phyloP scores from a whole-genome alignment of 192 early-diverging fungal species.

The Gorgonomyces haynaldii region DNA sequence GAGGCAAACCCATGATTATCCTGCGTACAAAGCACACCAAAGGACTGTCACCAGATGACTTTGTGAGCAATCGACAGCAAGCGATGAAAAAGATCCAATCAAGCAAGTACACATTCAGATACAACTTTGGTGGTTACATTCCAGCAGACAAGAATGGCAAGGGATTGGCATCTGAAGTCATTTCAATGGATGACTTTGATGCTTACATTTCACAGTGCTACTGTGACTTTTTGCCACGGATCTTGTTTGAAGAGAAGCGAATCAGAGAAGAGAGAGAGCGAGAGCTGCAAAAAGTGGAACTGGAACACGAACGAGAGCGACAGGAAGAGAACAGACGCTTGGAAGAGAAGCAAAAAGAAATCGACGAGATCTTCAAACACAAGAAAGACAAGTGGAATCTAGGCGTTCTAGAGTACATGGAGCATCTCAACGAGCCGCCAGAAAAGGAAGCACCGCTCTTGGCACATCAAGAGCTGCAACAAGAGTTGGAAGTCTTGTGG shows the following conservation, averaged over 20 bases:
- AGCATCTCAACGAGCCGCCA: slow-evolving; percentile 19
- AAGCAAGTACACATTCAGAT: slow-evolving; percentile 34
- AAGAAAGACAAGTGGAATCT: slow-evolving; percentile 35
- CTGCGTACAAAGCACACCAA: neutral
- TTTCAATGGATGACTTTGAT: slow-evolving; percentile 3
- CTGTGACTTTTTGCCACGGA: slow-evolving; percentile 25
- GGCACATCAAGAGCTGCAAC: slow-evolving; percentile 15
- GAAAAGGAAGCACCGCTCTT: neutral
- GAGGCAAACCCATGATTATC: neutral
- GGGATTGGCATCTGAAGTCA: neutral
- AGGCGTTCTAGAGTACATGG: slow-evolving; percentile 37
- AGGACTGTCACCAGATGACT: slow-evolving; percentile 23
- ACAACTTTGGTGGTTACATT: slow-evolving; percentile 50
- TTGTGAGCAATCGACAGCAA: slow-evolving; percentile 22
- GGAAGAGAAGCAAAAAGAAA: slow-evolving; percentile 16
- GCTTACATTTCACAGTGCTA: slow-evolving; percentile 19
- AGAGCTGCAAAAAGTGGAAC: slow-evolving; percentile 17
- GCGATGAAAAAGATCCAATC: slow-evolving; percentile 37
- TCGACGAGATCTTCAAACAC: slow-evolving; percentile 20
- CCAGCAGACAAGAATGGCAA: slow-evolving; percentile 26
- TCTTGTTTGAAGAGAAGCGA: slow-evolving; percentile 24
- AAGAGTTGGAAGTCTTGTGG: slow-evolving; percentile 39
- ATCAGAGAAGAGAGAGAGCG: slow-evolving; percentile 11
- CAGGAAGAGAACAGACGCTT: slow-evolving; percentile 15
- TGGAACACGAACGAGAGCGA: slow-evolving; percentile 18